Base-by-base conservation (phyloP, 2,329 filamentous ascomycete species). In the Acrodontium crateriforme region DNA sequence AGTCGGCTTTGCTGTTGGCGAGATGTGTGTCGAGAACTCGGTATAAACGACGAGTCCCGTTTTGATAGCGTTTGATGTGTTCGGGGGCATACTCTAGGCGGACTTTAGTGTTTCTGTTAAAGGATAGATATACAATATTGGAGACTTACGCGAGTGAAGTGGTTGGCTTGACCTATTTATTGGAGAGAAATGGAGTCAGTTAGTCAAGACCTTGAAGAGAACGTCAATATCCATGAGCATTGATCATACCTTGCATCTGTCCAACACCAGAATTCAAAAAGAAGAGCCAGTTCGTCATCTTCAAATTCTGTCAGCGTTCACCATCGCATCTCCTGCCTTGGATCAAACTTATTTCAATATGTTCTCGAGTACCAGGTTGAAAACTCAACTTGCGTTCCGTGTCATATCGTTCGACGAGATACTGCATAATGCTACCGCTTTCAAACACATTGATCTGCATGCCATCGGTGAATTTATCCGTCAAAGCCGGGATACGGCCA, bases 401-500 rank as follows among this genome's bases (percentile, higher is more conserved):
- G 54, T 92, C 83, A 52, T 92, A 92, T 9, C 45, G 28, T 28
- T 84, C 78, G 11, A 78, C 72, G 5, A 93, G 68, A 52, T 93
- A 92, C 54, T 84, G 73, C 59, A 91, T 62, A 49, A 92, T 89
- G 38, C 76, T 71, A 32, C 81, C 83, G 38, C 73, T 80, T 57
- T 93, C 84, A 48, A 91, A 93, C 11, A 93, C 53, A 32, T 69
- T 66, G 49, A 92, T 82, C 18, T 63, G 60, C 51, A 78, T 61
- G 41, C 81, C 80, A 51, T 89, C 75, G 4, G 63, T 62, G 51
- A 80, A 77, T 10, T 65, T 79, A 56, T 93, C 84, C 6, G 80
- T 89, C 27, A 93, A 46, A 32, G 84, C 84, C 3, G 84, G 85
- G 44, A 93, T 92, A 41, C 84, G 78, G 39, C 84, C 84, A 53